phyloP scores from a whole-genome alignment of 2,329 filamentous ascomycete species.

The Ophiocordyceps unilateralis region DNA sequence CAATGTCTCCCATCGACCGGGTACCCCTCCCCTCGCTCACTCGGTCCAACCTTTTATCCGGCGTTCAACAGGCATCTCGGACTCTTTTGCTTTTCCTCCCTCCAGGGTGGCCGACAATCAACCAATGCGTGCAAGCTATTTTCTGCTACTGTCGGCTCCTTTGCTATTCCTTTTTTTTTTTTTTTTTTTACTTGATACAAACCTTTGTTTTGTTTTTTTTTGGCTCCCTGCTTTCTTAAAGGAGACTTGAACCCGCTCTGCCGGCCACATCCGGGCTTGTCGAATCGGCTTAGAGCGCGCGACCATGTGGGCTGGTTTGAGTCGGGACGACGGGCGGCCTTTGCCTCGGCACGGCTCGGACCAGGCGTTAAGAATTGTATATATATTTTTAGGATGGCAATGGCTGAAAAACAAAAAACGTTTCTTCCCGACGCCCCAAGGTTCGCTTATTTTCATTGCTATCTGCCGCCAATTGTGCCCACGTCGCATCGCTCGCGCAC shows the following conservation, averaged over 20 bases:
- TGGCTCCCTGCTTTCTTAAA: too few relatives aligned
- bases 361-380: constrained; percentile 5
- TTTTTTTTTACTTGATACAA: background rate
- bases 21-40: background rate
- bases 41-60: constrained; percentile 2
- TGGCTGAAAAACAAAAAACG: constrained; percentile 3
- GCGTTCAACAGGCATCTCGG: constrained; percentile 4
- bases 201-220: background rate
- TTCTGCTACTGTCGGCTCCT: background rate
- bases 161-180: background rate
- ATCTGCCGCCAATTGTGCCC: too few relatives aligned
- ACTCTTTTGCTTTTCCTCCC: background rate
- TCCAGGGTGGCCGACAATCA: background rate
- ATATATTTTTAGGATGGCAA: constrained; percentile 8
- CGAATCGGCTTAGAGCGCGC: background rate
- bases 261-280: background rate
- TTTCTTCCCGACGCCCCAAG: background rate
- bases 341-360: background rate
- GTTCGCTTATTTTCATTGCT: too few relatives aligned
- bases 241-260: background rate
- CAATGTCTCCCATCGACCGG: background rate
- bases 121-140: background rate
- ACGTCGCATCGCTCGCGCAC: too few relatives aligned
- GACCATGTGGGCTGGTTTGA: too few relatives aligned
- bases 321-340: too few relatives aligned